Evolutionary conservation across 176 grass and related monocot genomes (phyloP), one percentile per base, ranked within the genome.

Genomic region (Eragrostis curvula): DNA sequence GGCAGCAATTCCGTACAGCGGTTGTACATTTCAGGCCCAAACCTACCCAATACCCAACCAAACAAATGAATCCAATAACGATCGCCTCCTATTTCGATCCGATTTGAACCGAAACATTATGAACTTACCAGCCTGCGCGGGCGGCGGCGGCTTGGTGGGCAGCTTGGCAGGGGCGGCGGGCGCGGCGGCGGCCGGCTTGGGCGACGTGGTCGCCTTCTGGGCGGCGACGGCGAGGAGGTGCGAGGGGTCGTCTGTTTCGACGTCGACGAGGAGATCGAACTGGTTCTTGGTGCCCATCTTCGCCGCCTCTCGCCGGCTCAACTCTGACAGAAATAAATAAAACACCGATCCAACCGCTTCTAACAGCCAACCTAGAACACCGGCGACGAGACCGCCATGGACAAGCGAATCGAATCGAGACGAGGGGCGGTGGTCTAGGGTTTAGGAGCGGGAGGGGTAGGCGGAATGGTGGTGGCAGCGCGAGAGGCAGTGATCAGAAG

Each of bases 251-350:
- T 91, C 94, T 78, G 79, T 89, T 73, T 93, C 90, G 57, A 87
- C 88, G 77, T 97, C 94, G 20, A 90, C 88, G 42, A 93, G 94
- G 83, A 97, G 90, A 87, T 97, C 90, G 80, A 97, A 91, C 27
- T 89, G 81, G 70, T 97, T 93, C 68, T 55, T 80, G 15, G 84
- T 79, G 39, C 88, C 79, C 94, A 97, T 97, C 29, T 59, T 59
- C 3, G 56, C 45, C 5, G 67, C 40, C 28, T 41, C 28, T 20
- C 6, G 15, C 39, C 9, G 25, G 23, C 58, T 32, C 18, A 49
- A 24, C 41, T 2, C 29, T 64, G 25, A 32, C 30, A 46, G n/a
- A n/a, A 16, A 63, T 68, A 36, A 71, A 21, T 0, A 32, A 36
- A 28, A 32, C 13, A 32, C 6, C 7, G 43, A 30, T 23, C 18